Percentiles rank a stretch among this genome's conserved stretches.
These are phyloP conservation scores for Talaromyces sp. DNA, from an alignment of 2,329 filamentous ascomycete genomes.

Conservation along the genomic window DNA sequence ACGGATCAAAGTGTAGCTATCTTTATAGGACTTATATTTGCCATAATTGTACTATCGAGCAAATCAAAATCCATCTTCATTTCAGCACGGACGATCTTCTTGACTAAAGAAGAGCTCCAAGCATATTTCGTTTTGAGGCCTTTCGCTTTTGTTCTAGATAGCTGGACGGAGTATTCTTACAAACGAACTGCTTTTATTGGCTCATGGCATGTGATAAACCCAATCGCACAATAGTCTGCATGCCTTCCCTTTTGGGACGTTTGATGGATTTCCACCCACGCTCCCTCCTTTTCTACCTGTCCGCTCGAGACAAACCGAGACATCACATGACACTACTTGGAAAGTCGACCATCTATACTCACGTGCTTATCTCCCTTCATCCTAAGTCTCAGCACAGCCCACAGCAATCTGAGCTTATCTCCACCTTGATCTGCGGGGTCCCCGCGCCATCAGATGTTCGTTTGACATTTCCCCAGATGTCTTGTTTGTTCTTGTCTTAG, in stretches of 20 bases:
- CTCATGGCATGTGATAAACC: not conserved
- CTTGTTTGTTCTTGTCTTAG: not conserved
- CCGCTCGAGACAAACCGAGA: not conserved
- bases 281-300: not conserved
- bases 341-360: not conserved
- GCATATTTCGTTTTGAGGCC: not conserved
- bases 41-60: not conserved
- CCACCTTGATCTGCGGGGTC: not conserved
- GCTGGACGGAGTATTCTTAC: not conserved
- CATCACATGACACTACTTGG: not conserved
- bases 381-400: not conserved
- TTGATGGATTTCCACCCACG: not conserved
- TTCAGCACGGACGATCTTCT: not conserved
- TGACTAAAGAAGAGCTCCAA: not conserved
- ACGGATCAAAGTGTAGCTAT: slow-evolving; percentile 27
- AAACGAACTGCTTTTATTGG: not conserved
- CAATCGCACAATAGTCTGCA: not conserved
- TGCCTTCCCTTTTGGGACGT: not conserved
- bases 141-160: too few relatives aligned
- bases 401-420: not conserved
- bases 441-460: not conserved
- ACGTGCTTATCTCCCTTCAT: not conserved
- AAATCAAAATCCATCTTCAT: not conserved
- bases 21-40: not conserved
- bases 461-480: not conserved